Evolutionary conservation across 306 rosid genomes (phyloP).

Genomic region (Aeschynomene evenia): DNA sequence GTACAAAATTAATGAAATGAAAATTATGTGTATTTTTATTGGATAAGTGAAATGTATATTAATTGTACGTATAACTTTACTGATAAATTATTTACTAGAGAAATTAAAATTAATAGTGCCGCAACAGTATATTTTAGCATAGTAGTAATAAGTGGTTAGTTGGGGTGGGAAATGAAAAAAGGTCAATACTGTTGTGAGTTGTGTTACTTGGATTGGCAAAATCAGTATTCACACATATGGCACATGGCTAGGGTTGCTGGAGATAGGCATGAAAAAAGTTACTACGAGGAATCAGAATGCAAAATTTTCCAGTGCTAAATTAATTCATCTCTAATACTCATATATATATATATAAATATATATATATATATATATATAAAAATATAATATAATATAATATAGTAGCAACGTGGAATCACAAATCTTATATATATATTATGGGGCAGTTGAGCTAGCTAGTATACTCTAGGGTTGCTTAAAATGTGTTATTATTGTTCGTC

Average conservation of each 20-base stretch:
- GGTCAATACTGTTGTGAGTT: conserved; percentile 19
- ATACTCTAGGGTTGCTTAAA: neutral
- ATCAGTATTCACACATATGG: conserved; percentile 8
- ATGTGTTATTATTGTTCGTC: neutral
- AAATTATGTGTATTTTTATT: too few species aligned
- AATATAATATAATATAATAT: too few species aligned
- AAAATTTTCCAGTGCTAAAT: neutral
- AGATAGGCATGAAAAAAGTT: neutral
- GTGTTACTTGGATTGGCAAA: conserved; percentile 16
- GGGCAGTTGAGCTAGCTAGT: neutral
- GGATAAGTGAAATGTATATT: too few species aligned
- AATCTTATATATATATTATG: neutral
- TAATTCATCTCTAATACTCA: neutral
- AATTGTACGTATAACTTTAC: too few species aligned
- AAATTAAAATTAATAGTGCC: conserved; percentile 2
- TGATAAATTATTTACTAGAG: neutral
- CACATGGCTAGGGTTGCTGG: conserved; percentile 25
- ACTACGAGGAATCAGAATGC: neutral
- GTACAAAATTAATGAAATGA: too few species aligned
- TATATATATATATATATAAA: too few species aligned
- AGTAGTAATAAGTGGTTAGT: neutral
- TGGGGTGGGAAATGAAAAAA: neutral
- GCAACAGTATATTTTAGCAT: neutral
- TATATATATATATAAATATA: too few species aligned
- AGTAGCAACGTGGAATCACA: conserved; percentile 25